These are phyloP conservation scores for Daedaleopsis sinensis DNA, from an alignment of 768 basidiomycete genomes.

Conservation along the genomic window DNA sequence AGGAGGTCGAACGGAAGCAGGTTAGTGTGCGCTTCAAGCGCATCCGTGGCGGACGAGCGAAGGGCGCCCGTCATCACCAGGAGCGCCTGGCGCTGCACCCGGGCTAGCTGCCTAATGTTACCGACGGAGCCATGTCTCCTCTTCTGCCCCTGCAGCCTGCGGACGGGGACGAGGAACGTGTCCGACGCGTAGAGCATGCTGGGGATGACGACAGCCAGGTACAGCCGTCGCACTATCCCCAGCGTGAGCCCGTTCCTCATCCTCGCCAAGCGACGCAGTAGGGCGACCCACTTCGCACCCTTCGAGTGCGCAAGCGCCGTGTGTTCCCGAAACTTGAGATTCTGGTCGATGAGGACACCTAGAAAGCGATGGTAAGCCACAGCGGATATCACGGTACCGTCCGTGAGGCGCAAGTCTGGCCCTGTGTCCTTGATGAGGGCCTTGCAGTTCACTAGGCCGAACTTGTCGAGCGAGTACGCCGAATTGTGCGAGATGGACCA, in stretches of 20 bases:
- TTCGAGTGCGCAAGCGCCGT: slow-evolving; percentile 23
- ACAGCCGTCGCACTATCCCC: slow-evolving; percentile 24
- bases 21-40: no score
- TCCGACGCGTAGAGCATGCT: slow-evolving; percentile 35
- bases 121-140: background rate
- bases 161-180: no score
- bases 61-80: slow-evolving; percentile 20
- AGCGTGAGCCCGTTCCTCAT: slow-evolving; percentile 23
- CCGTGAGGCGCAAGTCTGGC: no score
- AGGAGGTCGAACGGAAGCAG: no score
- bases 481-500: no score
- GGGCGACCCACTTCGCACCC: slow-evolving; percentile 22
- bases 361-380: slow-evolving; percentile 30
- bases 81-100: no score
- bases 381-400: slow-evolving; percentile 21
- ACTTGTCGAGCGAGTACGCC: no score
- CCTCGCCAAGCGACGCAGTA: slow-evolving; percentile 25
- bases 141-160: background rate
- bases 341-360: slow-evolving; percentile 34
- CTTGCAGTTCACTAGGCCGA: no score
- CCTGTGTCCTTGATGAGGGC: no score
- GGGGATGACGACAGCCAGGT: slow-evolving; percentile 27
- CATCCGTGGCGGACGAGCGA: no score
- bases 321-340: slow-evolving; percentile 30
- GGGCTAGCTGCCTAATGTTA: slow-evolving; percentile 8